phyloP scores from a whole-genome alignment of 768 basidiomycete species.

The Agrocybe pediades region DNA sequence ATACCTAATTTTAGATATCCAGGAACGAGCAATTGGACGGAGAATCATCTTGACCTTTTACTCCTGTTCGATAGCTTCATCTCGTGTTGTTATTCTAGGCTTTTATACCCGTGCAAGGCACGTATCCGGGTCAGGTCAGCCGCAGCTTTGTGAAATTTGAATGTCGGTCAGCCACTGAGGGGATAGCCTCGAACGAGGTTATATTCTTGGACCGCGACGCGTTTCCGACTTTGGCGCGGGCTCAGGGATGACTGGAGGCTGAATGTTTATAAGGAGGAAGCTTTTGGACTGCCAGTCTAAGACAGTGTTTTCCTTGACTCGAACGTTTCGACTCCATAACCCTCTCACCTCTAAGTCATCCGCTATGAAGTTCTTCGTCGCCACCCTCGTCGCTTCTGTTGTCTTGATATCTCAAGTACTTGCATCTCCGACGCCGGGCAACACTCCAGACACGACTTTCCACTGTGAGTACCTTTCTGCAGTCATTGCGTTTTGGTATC shows the following conservation, averaged over 20 bases:
- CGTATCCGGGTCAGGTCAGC: too few relatives aligned
- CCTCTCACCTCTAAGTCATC: not conserved
- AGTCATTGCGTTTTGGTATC: not conserved
- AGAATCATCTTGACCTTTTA: too few relatives aligned
- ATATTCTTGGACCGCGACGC: too few relatives aligned
- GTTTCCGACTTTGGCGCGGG: too few relatives aligned
- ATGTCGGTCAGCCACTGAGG: too few relatives aligned
- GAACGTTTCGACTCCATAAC: not conserved
- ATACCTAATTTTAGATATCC: not conserved
- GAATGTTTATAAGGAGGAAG: too few relatives aligned
- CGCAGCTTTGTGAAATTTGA: too few relatives aligned
- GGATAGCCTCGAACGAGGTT: too few relatives aligned
- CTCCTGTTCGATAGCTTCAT: not conserved
- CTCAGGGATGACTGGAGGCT: too few relatives aligned
- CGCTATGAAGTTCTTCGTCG: slow-evolving; percentile 12
- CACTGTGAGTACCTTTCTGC: slow-evolving; percentile 5
- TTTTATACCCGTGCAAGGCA: too few relatives aligned
- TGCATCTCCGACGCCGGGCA: slow-evolving; percentile 11
- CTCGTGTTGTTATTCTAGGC: too few relatives aligned
- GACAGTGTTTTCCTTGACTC: not conserved
- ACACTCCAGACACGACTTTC: not conserved
- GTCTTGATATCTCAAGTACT: slow-evolving; percentile 6
- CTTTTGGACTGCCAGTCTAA: too few relatives aligned
- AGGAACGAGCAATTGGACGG: not conserved
- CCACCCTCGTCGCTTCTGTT: slow-evolving; percentile 1